phyloP scores from a whole-genome alignment of 2,329 filamentous ascomycete genomes.

The Xylaria sp. region DNA sequence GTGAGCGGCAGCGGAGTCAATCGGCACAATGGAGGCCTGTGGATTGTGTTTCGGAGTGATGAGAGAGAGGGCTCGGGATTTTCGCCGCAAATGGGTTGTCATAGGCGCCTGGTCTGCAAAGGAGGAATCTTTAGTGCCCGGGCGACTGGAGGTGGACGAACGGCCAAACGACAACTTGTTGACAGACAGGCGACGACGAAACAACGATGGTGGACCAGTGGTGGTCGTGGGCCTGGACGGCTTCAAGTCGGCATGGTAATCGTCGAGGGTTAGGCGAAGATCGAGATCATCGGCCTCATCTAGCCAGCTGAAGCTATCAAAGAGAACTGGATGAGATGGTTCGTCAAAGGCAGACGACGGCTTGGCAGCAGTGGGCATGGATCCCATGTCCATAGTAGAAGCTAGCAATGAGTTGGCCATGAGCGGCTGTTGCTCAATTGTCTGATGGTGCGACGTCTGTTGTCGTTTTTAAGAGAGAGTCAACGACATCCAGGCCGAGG shows the following conservation, averaged over 20 bases:
- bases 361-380: slow-evolving; percentile 42
- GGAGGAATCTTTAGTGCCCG: slow-evolving; percentile 57
- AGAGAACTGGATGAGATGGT: slow-evolving; percentile 64
- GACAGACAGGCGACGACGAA: slow-evolving; percentile 78
- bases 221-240: slow-evolving; percentile 59
- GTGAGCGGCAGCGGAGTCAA: slow-evolving; percentile 80
- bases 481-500: slow-evolving; percentile 56
- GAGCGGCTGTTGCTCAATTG: slow-evolving; percentile 36
- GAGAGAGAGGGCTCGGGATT: slow-evolving; percentile 66
- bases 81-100: slow-evolving; percentile 58
- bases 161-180: slow-evolving; percentile 72
- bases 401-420: background rate
- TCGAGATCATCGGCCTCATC: slow-evolving; percentile 79
- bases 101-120: slow-evolving; percentile 45
- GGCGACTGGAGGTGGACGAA: slow-evolving; percentile 63
- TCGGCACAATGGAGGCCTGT: slow-evolving; percentile 60
- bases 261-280: slow-evolving; percentile 72
- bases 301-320: slow-evolving; percentile 78
- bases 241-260: slow-evolving; percentile 74
- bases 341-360: slow-evolving; percentile 40
- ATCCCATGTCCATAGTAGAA: slow-evolving; percentile 45
- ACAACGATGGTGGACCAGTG: slow-evolving; percentile 64
- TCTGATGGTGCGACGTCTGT: slow-evolving; percentile 53
- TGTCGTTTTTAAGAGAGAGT: slow-evolving; percentile 62
- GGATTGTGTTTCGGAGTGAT: slow-evolving; percentile 61